A percentile compares a stretch with the other conserved stretches of the same genome.
Conservation (phyloP, 2,329 filamentous ascomycete species). For the Didymella keratinophila region DNA sequence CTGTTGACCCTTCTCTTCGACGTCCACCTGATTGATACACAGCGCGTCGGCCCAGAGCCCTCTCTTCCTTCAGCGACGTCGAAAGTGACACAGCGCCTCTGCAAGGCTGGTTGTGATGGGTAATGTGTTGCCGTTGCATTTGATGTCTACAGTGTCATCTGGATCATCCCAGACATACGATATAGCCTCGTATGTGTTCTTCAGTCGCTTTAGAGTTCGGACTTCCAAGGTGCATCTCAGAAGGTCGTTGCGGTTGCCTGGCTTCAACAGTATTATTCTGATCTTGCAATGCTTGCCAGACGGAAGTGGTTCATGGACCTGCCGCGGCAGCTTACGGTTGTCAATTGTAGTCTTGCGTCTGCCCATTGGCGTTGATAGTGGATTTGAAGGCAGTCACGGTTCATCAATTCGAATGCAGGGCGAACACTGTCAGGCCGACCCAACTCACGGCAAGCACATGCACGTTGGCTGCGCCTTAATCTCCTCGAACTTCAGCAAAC, state of each 20-base stretch:
- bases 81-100: not conserved
- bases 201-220: too few relatives aligned
- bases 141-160: not conserved
- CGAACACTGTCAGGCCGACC: not conserved
- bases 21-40: not conserved
- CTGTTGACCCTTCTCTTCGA: not conserved
- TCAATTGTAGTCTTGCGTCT: not conserved
- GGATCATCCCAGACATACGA: slow-evolving; percentile 5
- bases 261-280: too few relatives aligned
- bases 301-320: not conserved
- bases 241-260: too few relatives aligned
- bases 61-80: not conserved
- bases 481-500: not conserved
- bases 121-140: too few relatives aligned
- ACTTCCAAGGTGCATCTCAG: too few relatives aligned
- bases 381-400: not conserved
- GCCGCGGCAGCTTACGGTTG: not conserved
- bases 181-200: not conserved
- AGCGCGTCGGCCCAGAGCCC: not conserved
- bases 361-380: not conserved
- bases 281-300: not conserved
- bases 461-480: not conserved
- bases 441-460: not conserved
- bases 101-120: not conserved
- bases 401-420: too few relatives aligned